phyloP scores from a whole-genome alignment of 2,329 filamentous ascomycete species.

The Calonectria pseudoturangicola region DNA sequence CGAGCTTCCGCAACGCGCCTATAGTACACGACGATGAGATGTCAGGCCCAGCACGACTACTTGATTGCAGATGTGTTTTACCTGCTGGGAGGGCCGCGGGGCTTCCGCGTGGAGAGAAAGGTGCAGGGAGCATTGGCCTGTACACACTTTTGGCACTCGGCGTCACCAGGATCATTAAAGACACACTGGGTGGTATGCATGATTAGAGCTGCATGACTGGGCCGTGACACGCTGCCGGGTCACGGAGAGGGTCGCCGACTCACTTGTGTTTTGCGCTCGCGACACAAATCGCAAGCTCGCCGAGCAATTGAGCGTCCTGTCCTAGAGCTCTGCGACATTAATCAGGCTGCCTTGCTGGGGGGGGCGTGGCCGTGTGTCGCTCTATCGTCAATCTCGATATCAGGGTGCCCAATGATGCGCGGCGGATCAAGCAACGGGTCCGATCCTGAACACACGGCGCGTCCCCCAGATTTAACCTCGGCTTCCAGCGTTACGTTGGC shows the following conservation, averaged over 20 bases:
- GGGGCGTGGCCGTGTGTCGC: not conserved
- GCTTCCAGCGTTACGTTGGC: conserved; percentile 6
- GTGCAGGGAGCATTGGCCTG: conserved; percentile 9
- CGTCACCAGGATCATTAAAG: conserved; percentile 9
- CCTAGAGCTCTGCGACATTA: conserved; percentile 24
- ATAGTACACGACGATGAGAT: not conserved
- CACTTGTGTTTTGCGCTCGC: conserved; percentile 20
- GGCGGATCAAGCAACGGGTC: not conserved
- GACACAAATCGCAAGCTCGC: conserved; percentile 25
- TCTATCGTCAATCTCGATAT: not conserved
- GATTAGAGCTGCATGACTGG: not conserved
- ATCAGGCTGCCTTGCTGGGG: not conserved
- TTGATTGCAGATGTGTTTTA: not conserved
- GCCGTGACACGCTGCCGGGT: not conserved
- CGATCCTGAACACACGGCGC: not conserved
- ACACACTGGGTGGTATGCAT: conserved; percentile 1
- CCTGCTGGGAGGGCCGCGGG: conserved; percentile 14
- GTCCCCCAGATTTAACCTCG: conserved; percentile 7
- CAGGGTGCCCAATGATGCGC: not conserved
- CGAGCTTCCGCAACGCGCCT: conserved; percentile 13
- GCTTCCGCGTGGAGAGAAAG: conserved; percentile 18
- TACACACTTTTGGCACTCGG: conserved; percentile 6
- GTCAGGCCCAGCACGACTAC: not conserved
- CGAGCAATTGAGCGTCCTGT: conserved; percentile 14
- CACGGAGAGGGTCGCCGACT: not conserved